These are phyloP conservation scores for Chimonanthus praecox DNA, from an alignment of 164 flowering plant species.

Conservation along the genomic window DNA sequence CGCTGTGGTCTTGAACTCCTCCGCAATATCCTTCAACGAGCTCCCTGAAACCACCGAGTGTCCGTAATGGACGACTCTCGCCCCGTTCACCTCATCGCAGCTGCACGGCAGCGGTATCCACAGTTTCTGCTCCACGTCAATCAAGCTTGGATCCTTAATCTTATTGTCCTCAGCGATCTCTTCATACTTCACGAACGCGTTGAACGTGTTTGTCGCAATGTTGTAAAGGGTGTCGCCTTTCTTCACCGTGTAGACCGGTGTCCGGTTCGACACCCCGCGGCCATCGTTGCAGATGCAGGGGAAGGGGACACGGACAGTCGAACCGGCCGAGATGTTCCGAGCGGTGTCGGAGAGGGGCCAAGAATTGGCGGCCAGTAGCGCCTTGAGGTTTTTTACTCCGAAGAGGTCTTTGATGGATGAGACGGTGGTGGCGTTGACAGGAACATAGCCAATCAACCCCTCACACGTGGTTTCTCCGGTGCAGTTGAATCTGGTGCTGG, in stretches of 20 bases:
- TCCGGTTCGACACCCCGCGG: slow-evolving; percentile 36
- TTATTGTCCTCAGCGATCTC: slow-evolving; percentile 38
- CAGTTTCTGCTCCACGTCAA: slow-evolving; percentile 35
- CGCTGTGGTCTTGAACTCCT: slow-evolving; percentile 24
- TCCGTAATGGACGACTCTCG: slow-evolving; percentile 46
- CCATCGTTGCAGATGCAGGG: slow-evolving; percentile 55
- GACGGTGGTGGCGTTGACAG: slow-evolving; percentile 46
- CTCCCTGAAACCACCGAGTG: slow-evolving; percentile 37
- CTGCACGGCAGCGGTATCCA: slow-evolving; percentile 65
- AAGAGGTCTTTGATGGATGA: slow-evolving; percentile 36
- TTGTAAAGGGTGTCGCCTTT: slow-evolving; percentile 32
- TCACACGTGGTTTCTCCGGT: slow-evolving; percentile 25
- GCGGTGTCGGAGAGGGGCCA: slow-evolving; percentile 28
- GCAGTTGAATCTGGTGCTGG: neutral
- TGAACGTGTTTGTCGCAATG: slow-evolving; percentile 47
- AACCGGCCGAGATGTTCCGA: slow-evolving; percentile 11
- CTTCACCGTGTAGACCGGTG: slow-evolving; percentile 49
- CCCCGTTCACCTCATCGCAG: slow-evolving; percentile 48
- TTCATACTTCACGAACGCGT: slow-evolving; percentile 26
- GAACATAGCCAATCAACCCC: slow-evolving; percentile 40
- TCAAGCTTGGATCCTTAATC: slow-evolving; percentile 22
- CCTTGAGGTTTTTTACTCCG: slow-evolving; percentile 27
- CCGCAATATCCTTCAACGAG: slow-evolving; percentile 33
- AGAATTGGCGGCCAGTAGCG: slow-evolving; percentile 54
- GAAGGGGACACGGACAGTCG: slow-evolving; percentile 47